These are phyloP conservation scores for Syzygium syzygioides DNA, from an alignment of 441 rosid species.

Conservation along the genomic window DNA sequence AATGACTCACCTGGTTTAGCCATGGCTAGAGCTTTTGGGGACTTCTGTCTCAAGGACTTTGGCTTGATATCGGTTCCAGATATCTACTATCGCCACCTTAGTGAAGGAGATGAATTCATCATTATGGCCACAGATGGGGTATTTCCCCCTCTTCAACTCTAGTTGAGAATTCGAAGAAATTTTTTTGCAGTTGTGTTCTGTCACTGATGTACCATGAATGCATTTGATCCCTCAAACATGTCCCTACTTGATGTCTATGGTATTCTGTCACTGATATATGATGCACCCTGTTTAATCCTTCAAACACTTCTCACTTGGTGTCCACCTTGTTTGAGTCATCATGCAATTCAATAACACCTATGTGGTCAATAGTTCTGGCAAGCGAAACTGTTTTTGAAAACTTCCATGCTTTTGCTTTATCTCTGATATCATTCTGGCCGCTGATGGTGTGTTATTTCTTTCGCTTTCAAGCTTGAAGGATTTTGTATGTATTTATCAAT, in stretches of 20 bases:
- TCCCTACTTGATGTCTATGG: neutral
- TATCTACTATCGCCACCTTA: constrained; percentile 39
- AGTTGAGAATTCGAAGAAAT: neutral
- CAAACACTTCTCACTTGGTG: neutral
- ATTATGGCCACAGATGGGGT: constrained; percentile 77
- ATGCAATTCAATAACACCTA: neutral
- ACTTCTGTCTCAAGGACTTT: constrained; percentile 78
- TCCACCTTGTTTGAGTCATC: neutral
- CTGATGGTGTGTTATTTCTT: neutral
- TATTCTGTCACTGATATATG: neutral
- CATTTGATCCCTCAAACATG: neutral
- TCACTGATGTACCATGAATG: neutral
- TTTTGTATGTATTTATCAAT: neutral
- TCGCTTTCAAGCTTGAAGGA: neutral
- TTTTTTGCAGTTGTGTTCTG: neutral
- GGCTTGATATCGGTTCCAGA: constrained; percentile 70
- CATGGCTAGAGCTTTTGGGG: constrained; percentile 78
- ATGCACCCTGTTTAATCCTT: neutral
- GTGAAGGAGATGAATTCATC: constrained; percentile 53
- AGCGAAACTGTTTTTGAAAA: neutral
- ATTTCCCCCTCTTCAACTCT: constrained; percentile 11
- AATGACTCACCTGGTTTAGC: constrained; percentile 76
- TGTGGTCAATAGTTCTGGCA: neutral
- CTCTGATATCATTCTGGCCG: neutral
- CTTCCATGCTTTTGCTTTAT: neutral